Evolutionary conservation across 2,329 filamentous ascomycete genomes (phyloP).

Genomic region (Diaporthe caulivora): DNA sequence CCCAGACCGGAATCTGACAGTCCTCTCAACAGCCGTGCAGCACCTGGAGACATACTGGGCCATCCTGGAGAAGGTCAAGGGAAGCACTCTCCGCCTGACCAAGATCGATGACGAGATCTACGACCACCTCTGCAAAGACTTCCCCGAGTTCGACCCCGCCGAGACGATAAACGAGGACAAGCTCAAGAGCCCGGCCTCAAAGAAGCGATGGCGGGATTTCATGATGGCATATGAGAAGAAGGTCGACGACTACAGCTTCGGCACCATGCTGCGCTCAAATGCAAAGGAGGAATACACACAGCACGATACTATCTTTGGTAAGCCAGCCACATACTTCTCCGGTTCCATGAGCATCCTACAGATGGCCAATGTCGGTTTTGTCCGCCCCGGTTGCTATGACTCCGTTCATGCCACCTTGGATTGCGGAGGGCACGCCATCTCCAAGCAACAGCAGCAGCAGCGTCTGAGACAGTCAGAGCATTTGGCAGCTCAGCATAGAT

Average conservation of each 20-base stretch:
- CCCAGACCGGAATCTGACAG: neutral
- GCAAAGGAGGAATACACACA: slow-evolving; percentile 88
- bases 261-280: slow-evolving; percentile 87
- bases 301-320: slow-evolving; percentile 92
- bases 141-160: slow-evolving; percentile 91
- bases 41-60: slow-evolving; percentile 98
- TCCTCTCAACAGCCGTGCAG: slow-evolving; percentile 74
- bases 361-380: slow-evolving; percentile 53
- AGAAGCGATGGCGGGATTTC: slow-evolving; percentile 95
- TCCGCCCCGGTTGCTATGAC: slow-evolving; percentile 45
- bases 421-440: too few relatives aligned
- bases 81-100: slow-evolving; percentile 90
- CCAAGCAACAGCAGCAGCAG: too few relatives aligned
- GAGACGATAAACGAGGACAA: slow-evolving; percentile 87
- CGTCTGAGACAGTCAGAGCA: neutral
- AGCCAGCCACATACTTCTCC: slow-evolving; percentile 45
- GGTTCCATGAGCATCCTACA: slow-evolving; percentile 56
- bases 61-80: slow-evolving; percentile 90
- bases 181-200: slow-evolving; percentile 98
- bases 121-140: slow-evolving; percentile 86
- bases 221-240: slow-evolving; percentile 94
- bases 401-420: neutral
- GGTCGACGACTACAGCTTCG: slow-evolving; percentile 98
- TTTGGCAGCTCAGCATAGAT: neutral
- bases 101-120: slow-evolving; percentile 96